Conservation (phyloP, 2,329 filamentous ascomycete genomes). For the Calonectria multiphialidica region DNA sequence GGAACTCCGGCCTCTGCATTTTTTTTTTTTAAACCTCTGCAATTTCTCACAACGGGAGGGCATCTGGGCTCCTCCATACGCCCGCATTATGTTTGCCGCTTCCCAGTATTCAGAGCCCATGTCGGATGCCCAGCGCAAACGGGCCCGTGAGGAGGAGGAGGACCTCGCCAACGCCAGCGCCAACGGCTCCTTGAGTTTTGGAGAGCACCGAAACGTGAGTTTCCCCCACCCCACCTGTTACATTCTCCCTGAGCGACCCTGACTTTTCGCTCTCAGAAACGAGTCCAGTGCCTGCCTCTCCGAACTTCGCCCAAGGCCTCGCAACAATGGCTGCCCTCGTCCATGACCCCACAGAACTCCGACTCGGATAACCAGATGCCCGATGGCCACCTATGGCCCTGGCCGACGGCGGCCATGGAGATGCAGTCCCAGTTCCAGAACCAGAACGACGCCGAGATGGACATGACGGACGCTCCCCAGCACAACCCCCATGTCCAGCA, state of each 20-base stretch:
- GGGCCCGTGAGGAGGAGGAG: slow-evolving; percentile 61
- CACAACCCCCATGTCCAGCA: slow-evolving; percentile 14
- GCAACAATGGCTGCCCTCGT: slow-evolving; percentile 46
- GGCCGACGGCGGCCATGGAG: slow-evolving; percentile 42
- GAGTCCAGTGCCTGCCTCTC: slow-evolving; percentile 64
- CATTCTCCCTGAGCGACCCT: not conserved
- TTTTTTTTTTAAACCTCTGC: slow-evolving; percentile 10
- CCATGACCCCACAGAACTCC: slow-evolving; percentile 55
- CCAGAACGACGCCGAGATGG: slow-evolving; percentile 58
- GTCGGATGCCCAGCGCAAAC: slow-evolving; percentile 56
- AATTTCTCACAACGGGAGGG: slow-evolving; percentile 1
- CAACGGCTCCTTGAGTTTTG: slow-evolving; percentile 56
- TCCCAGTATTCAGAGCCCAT: slow-evolving; percentile 47
- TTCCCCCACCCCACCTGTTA: not conserved
- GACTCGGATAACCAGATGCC: slow-evolving; percentile 53
- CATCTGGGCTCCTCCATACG: slow-evolving; percentile 5
- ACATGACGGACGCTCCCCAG: slow-evolving; percentile 61
- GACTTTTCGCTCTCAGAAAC: slow-evolving; percentile 57
- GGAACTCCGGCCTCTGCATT: slow-evolving; percentile 20
- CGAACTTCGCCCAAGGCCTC: slow-evolving; percentile 56
- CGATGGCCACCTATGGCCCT: slow-evolving; percentile 48
- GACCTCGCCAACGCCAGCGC: slow-evolving; percentile 50
- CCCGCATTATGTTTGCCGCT: slow-evolving; percentile 52
- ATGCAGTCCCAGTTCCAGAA: slow-evolving; percentile 30
- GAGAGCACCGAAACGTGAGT: slow-evolving; percentile 64